phyloP scores from a whole-genome alignment of 2,329 filamentous ascomycete species.

The Penicillium expansum region DNA sequence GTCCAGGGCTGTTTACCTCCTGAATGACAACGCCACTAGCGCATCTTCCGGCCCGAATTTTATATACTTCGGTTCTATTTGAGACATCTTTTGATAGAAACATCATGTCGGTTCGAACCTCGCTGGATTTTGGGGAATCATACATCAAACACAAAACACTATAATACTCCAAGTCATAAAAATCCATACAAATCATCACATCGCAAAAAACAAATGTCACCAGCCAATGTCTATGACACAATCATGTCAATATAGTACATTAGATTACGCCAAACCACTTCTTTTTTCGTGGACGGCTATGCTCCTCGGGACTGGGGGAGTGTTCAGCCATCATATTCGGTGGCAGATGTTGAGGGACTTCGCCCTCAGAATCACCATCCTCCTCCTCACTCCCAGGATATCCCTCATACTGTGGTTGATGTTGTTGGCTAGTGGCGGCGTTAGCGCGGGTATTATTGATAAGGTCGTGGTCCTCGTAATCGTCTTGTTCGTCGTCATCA shows the following conservation, averaged over 20 bases:
- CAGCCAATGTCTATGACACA: slow-evolving; percentile 6
- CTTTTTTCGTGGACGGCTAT: slow-evolving; percentile 27
- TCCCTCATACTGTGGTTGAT: slow-evolving; percentile 18
- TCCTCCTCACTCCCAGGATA: slow-evolving; percentile 24
- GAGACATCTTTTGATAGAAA: neutral
- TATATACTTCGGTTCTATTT: neutral
- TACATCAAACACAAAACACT: neutral
- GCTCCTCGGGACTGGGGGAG: slow-evolving; percentile 4
- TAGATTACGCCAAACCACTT: slow-evolving; percentile 34
- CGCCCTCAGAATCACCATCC: slow-evolving; percentile 14
- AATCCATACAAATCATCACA: slow-evolving; percentile 9
- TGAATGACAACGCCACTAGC: neutral
- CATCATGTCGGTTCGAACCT: neutral
- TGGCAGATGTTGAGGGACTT: slow-evolving; percentile 18
- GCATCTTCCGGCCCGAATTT: neutral
- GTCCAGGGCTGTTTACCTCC: no score
- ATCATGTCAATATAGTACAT: slow-evolving; percentile 19
- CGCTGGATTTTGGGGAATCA: slow-evolving; percentile 3
- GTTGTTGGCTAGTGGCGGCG: slow-evolving; percentile 16
- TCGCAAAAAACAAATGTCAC: neutral
- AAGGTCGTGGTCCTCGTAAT: slow-evolving; percentile 25
- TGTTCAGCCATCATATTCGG: slow-evolving; percentile 9
- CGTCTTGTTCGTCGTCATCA: slow-evolving; percentile 22
- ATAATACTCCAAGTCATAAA: neutral
- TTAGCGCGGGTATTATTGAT: slow-evolving; percentile 27